Evolutionary conservation across 768 basidiomycete genomes (phyloP).

Genomic region (Gelatoporia subvermispora): DNA sequence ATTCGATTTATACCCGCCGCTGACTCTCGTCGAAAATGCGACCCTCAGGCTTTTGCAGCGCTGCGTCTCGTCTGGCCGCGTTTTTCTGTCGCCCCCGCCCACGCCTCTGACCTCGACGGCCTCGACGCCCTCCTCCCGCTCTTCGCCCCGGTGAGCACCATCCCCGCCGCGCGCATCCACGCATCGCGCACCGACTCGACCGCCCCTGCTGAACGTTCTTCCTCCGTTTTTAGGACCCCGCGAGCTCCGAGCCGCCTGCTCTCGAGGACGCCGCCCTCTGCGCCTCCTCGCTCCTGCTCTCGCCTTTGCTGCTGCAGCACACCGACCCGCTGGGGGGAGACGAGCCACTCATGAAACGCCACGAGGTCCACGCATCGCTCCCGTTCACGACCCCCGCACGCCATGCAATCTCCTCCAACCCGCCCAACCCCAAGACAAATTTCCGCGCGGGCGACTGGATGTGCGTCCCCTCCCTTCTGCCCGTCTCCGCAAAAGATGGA

Average conservation of each 20-base stretch:
- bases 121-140: slow-evolving; percentile 15
- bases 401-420: slow-evolving; percentile 26
- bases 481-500: neutral
- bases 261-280: neutral
- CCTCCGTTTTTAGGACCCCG: slow-evolving; percentile 3
- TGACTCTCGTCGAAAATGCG: no score
- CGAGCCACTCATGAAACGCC: slow-evolving; percentile 1
- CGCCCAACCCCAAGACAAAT: slow-evolving; percentile 26
- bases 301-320: neutral
- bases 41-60: slow-evolving; percentile 17
- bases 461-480: slow-evolving; percentile 14
- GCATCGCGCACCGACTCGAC: neutral
- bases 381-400: neutral
- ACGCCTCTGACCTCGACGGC: slow-evolving; percentile 19
- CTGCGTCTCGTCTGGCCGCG: slow-evolving; percentile 13
- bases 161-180: slow-evolving; percentile 2
- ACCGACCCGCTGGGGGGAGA: slow-evolving; percentile 1
- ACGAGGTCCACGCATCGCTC: neutral
- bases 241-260: neutral
- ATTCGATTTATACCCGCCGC: no score
- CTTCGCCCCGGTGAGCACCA: slow-evolving; percentile 1
- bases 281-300: neutral
- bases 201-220: neutral
- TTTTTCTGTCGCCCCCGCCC: slow-evolving; percentile 19
- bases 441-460: slow-evolving; percentile 32